Conservation (phyloP, 2,329 filamentous ascomycete genomes). For the Keithomyces neogunnii region DNA sequence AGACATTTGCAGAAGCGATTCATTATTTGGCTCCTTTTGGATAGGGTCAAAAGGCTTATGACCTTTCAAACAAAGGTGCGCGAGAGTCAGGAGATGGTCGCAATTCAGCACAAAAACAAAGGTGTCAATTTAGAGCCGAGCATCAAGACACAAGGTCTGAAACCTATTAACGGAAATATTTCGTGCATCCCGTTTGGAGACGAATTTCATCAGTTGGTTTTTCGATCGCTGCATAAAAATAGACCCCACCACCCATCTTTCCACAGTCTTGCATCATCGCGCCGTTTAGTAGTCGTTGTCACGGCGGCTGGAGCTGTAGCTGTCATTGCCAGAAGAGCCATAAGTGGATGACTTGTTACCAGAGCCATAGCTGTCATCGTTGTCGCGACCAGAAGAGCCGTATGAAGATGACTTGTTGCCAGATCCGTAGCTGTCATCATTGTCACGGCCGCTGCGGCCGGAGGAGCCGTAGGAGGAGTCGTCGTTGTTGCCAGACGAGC, state of each 20-base stretch:
- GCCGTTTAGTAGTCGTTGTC: conserved; percentile 14
- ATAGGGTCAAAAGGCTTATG: too few species aligned
- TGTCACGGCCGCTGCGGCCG: background rate
- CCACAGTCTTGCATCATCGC: background rate
- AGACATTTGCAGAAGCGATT: too few species aligned
- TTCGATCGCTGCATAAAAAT: background rate
- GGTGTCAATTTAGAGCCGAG: background rate
- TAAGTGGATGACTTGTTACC: too few species aligned
- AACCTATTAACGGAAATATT: background rate
- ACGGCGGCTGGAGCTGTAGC: conserved; percentile 5
- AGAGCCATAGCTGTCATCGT: conserved; percentile 11
- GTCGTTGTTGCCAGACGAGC: conserved; percentile 6
- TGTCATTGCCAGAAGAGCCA: conserved; percentile 5
- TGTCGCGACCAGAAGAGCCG: conserved; percentile 12
- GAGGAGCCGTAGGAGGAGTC: conserved; percentile 4
- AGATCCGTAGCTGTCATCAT: conserved; percentile 12
- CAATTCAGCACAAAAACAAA: too few species aligned
- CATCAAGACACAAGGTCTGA: background rate
- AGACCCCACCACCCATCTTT: background rate
- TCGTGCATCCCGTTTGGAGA: background rate
- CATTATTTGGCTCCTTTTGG: too few species aligned
- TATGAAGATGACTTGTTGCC: conserved; percentile 9
- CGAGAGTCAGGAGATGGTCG: too few species aligned
- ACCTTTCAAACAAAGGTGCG: too few species aligned
- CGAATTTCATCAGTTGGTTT: background rate